Evolutionary conservation across 106 monocot genomes (phyloP).

Genomic region (Vanilla planifolia): DNA sequence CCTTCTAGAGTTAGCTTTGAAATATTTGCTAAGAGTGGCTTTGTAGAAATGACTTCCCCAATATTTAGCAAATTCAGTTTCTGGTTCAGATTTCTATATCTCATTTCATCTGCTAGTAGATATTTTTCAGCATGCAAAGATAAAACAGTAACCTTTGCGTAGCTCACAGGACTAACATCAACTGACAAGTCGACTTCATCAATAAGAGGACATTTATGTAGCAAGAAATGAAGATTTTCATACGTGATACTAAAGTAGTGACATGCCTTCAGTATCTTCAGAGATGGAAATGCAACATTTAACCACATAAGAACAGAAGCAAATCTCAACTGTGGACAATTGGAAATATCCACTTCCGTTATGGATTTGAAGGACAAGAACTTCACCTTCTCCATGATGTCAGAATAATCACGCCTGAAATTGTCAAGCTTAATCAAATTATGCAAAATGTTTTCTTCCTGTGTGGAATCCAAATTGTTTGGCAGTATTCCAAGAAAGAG

Average conservation of each 20-base stretch:
- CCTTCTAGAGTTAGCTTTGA: constrained; percentile 65
- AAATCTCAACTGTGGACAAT: constrained; percentile 43
- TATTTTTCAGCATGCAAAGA: constrained; percentile 33
- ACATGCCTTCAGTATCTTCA: constrained; percentile 43
- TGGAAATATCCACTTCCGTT: constrained; percentile 53
- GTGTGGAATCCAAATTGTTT: constrained; percentile 20
- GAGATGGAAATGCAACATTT: constrained; percentile 38
- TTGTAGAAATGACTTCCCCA: constrained; percentile 5
- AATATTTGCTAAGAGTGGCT: constrained; percentile 23
- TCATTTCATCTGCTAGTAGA: constrained; percentile 5
- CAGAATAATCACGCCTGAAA: constrained; percentile 6
- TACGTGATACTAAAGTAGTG: constrained; percentile 33
- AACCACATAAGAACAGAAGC: constrained; percentile 32
- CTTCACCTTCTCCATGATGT: constrained; percentile 12
- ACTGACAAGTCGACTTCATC: constrained; percentile 59
- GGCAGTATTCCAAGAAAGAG: constrained; percentile 41
- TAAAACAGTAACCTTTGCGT: constrained; percentile 25
- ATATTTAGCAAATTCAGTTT: constrained; percentile 9
- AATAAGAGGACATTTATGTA: constrained; percentile 41
- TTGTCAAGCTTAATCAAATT: constrained; percentile 20
- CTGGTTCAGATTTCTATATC: constrained; percentile 5
- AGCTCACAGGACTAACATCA: constrained; percentile 40
- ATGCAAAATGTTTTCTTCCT: constrained; percentile 12
- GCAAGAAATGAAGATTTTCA: constrained; percentile 39
- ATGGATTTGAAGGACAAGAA: constrained; percentile 34